Conservation (phyloP, 75 land plant genomes). For the Gnetum montanum region DNA sequence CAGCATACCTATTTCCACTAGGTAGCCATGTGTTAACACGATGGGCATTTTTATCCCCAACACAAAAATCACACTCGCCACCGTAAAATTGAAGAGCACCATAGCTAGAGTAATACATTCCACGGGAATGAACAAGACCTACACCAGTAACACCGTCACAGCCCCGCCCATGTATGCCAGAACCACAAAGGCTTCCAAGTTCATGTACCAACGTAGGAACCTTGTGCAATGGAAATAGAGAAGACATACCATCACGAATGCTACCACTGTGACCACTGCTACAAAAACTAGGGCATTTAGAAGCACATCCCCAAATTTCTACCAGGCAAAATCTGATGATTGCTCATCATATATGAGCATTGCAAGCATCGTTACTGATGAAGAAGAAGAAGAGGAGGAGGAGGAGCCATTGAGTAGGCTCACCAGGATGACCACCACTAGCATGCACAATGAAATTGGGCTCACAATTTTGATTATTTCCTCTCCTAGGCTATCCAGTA, state of each 20-base stretch:
- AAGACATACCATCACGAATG: conserved; percentile 74
- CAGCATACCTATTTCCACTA: conserved; percentile 73
- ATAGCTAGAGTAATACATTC: conserved; percentile 63
- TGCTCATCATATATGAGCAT: conserved; percentile 53
- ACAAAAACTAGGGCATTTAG: conserved; percentile 80
- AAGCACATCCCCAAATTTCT: conserved; percentile 68
- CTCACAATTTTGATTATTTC: conserved; percentile 71
- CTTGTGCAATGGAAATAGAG: conserved; percentile 76
- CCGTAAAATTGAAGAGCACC: conserved; percentile 62
- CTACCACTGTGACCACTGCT: conserved; percentile 54
- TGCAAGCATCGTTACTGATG: conserved; percentile 30
- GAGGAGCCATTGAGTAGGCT: conserved; percentile 26
- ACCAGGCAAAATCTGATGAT: conserved; percentile 54
- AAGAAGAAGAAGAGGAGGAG: conserved; percentile 12
- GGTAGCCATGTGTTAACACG: conserved; percentile 66
- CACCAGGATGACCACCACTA: conserved; percentile 80
- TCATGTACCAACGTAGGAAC: conserved; percentile 73
- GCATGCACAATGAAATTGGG: conserved; percentile 91
- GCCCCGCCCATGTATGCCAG: conserved; percentile 77
- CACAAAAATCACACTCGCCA: conserved; percentile 77
- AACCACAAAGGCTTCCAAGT: conserved; percentile 67
- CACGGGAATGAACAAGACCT: conserved; percentile 46
- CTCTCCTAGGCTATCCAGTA: conserved; percentile 54
- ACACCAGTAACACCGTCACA: conserved; percentile 39
- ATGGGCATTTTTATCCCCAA: conserved; percentile 56